A percentile compares a stretch with the other conserved stretches of the same genome.
Conservation (phyloP, 78 protist genomes). For the Paratrimastix pyriformis region DNA sequence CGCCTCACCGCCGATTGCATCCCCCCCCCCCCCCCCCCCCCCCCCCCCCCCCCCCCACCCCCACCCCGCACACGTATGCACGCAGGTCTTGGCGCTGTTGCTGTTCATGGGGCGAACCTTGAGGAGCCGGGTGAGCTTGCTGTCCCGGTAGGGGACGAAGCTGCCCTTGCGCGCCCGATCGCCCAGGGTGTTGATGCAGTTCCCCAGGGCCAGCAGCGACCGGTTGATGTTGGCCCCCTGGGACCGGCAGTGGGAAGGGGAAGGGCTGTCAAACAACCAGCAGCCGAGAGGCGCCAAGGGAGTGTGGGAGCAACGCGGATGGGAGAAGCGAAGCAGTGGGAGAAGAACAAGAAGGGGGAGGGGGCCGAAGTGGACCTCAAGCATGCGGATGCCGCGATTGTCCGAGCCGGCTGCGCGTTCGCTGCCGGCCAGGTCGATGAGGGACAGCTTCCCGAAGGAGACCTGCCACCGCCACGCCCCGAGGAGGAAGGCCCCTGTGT, state of each 20-base stretch:
- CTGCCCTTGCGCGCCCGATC: too few species aligned
- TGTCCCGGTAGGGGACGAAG: conserved; percentile 1
- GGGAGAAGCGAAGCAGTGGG: not conserved
- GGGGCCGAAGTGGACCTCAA: conserved; percentile 16
- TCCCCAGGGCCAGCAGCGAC: conserved; percentile 74
- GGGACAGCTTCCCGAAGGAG: conserved; percentile 21
- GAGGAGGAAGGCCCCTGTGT: too few species aligned
- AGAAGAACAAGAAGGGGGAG: conserved; percentile 1
- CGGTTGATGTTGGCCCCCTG: conserved; percentile 77
- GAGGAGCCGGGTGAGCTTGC: conserved; percentile 2
- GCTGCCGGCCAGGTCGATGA: conserved; percentile 40
- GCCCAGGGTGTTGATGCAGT: conserved; percentile 63
- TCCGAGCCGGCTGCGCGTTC: conserved; percentile 4
- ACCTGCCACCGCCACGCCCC: too few species aligned
- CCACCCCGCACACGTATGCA: too few species aligned
- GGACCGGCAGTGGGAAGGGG: too few species aligned
- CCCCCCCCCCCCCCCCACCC: too few species aligned
- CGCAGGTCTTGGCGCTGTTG: not conserved
- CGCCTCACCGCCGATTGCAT: too few species aligned
- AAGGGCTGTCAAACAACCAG: too few species aligned
- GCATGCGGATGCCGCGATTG: conserved; percentile 17
- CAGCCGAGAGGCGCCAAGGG: not conserved
- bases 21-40: too few species aligned
- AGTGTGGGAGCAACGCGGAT: not conserved
- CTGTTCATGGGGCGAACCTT: not conserved